phyloP scores from a whole-genome alignment of 208 protist species.

The Blechomonas ayalai region DNA sequence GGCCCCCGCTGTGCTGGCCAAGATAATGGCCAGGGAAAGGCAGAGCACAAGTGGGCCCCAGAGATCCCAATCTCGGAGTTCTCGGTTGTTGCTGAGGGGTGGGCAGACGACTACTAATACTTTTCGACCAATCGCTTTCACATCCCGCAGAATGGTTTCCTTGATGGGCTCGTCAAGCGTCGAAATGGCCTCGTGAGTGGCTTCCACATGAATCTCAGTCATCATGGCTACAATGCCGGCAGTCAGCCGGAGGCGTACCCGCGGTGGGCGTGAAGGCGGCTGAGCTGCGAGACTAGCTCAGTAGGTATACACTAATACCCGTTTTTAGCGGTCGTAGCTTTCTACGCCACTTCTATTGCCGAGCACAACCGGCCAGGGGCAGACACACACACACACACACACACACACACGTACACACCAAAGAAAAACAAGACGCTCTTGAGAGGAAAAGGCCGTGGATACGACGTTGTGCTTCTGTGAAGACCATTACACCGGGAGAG shows the following conservation, averaged over 20 bases:
- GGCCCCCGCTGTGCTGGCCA: constrained; percentile 23
- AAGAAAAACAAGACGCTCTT: not conserved
- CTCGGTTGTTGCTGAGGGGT: constrained; percentile 20
- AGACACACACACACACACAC: too few relatives aligned
- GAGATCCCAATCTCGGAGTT: constrained; percentile 85
- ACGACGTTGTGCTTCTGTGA: too few relatives aligned
- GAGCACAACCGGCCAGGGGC: too few relatives aligned
- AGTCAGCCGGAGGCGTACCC: too few relatives aligned
- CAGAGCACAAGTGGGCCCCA: constrained; percentile 92
- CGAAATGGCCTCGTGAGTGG: constrained; percentile 35
- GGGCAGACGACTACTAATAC: constrained; percentile 60
- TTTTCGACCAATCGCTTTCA: constrained; percentile 61
- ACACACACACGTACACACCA: too few relatives aligned
- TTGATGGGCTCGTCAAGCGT: constrained; percentile 62
- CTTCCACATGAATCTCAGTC: constrained; percentile 22
- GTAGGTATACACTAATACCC: too few relatives aligned
- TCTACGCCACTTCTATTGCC: too few relatives aligned
- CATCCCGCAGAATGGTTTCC: constrained; percentile 56
- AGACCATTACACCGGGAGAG: too few relatives aligned
- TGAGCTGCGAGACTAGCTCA: too few relatives aligned
- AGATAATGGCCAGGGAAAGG: constrained; percentile 70
- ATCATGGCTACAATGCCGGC: too few relatives aligned
- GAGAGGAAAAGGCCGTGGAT: too few relatives aligned
- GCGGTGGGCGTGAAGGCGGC: not conserved
- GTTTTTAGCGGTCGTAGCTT: too few relatives aligned